Conservation (phyloP, 495 filamentous ascomycete species). For the Penicillium soppii region DNA sequence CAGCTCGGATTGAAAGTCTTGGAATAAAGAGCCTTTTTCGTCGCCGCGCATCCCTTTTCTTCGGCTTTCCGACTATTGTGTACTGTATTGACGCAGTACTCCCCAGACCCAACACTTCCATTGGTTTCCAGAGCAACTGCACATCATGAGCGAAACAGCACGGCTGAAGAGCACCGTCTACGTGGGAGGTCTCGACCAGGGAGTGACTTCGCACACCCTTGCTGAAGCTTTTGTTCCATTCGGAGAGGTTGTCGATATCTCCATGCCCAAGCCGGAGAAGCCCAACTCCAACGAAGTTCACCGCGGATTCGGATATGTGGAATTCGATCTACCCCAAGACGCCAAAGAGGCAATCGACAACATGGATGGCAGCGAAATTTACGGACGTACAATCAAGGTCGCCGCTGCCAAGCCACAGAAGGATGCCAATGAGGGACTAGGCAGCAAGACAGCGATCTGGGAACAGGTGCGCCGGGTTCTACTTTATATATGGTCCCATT, state of each 20-base stretch:
- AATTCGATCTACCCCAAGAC: constrained; percentile 84
- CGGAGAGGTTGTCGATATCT: constrained; percentile 87
- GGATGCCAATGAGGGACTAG: constrained; percentile 79
- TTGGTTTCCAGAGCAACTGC: not conserved
- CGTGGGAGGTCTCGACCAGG: constrained; percentile 82
- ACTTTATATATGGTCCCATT: constrained; percentile 26
- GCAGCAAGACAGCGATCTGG: constrained; percentile 96
- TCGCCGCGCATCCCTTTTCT: no score
- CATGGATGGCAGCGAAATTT: constrained; percentile 97
- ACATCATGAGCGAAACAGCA: constrained; percentile 72
- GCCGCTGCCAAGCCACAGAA: constrained; percentile 90
- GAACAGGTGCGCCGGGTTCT: constrained; percentile 70
- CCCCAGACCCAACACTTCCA: not conserved
- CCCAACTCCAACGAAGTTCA: constrained; percentile 71
- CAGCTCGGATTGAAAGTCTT: constrained; percentile 1
- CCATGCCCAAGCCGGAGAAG: constrained; percentile 80
- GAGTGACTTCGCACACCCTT: constrained; percentile 69
- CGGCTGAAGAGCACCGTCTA: constrained; percentile 87
- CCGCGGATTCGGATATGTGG: constrained; percentile 93
- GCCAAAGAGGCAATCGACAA: constrained; percentile 97
- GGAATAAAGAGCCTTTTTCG: no score
- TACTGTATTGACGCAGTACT: not conserved
- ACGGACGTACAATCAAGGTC: constrained; percentile 87
- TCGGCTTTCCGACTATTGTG: not conserved
- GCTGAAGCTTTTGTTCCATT: constrained; percentile 95